phyloP scores from a whole-genome alignment of 192 early-diverging fungal species.

The Coemansia sp. region DNA sequence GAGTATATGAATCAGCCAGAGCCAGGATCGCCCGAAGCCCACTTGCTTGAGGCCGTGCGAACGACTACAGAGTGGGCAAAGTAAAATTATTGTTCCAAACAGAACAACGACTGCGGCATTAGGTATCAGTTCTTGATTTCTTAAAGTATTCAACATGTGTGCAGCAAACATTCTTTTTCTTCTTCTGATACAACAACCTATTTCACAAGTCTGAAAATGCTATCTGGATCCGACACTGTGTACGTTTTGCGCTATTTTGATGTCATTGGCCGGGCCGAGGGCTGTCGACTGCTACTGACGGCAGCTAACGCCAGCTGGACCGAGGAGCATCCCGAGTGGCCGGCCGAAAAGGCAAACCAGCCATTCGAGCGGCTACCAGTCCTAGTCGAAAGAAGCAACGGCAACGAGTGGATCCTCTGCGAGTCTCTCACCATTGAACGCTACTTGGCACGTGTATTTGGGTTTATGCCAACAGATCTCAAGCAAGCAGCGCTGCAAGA shows the following conservation, averaged over 20 bases:
- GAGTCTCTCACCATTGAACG: slow-evolving; percentile 57
- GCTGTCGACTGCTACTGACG: slow-evolving; percentile 48
- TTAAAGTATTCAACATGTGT: no score
- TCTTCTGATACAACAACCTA: background rate
- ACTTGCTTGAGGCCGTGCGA: slow-evolving; percentile 77
- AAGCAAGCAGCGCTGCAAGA: slow-evolving; percentile 43
- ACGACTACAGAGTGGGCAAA: slow-evolving; percentile 78
- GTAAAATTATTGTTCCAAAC: background rate
- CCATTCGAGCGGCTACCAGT: slow-evolving; percentile 58
- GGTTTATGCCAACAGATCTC: slow-evolving; percentile 29
- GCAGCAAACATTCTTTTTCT: no score
- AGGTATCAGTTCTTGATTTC: no score
- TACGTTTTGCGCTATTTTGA: slow-evolving; percentile 47
- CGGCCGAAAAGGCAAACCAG: slow-evolving; percentile 45
- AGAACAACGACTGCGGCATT: no score
- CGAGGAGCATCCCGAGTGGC: slow-evolving; percentile 56
- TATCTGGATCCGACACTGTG: background rate
- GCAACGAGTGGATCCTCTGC: slow-evolving; percentile 31
- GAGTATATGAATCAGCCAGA: slow-evolving; percentile 82
- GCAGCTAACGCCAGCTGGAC: slow-evolving; percentile 38
- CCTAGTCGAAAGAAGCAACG: slow-evolving; percentile 46
- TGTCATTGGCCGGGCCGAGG: slow-evolving; percentile 26
- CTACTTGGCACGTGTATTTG: slow-evolving; percentile 53
- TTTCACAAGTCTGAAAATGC: background rate
- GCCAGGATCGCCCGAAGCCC: slow-evolving; percentile 68